Percentiles rank a stretch among this genome's conserved stretches.
Conservation (phyloP, 306 rosid genomes). For the Cicer arietinum region DNA sequence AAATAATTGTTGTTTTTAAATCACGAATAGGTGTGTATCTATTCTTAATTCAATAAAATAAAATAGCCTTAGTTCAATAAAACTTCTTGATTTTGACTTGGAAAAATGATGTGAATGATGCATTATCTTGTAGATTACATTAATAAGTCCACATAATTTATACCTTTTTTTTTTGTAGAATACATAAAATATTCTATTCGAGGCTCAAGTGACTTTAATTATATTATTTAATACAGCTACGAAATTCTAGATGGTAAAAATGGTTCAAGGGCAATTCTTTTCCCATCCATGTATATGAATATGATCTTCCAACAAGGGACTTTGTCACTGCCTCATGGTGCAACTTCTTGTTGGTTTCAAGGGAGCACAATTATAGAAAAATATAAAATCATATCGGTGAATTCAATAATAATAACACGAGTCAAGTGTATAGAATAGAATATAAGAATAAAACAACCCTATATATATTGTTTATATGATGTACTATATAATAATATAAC, state of each 20-base stretch:
- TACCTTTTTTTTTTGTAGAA: too few relatives aligned
- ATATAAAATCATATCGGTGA: conserved; percentile 47
- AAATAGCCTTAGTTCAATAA: neutral
- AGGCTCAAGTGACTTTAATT: neutral
- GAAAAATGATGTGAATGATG: neutral
- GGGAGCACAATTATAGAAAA: conserved; percentile 42
- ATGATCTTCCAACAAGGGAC: conserved; percentile 35
- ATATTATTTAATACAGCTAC: conserved; percentile 3
- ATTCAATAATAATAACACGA: conserved; percentile 46
- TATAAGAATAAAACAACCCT: conserved; percentile 1
- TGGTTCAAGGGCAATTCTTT: neutral
- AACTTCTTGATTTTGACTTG: conserved; percentile 11
- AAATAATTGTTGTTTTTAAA: neutral
- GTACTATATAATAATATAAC: conserved; percentile 31
- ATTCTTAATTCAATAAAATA: neutral
- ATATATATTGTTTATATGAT: conserved; percentile 28
- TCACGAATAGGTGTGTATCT: neutral
- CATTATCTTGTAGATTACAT: neutral
- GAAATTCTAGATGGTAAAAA: conserved; percentile 11
- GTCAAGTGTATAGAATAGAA: neutral
- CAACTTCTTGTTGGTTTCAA: conserved; percentile 51
- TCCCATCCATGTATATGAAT: neutral
- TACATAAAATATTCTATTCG: too few relatives aligned
- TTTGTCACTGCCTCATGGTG: conserved; percentile 47
- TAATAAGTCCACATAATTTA: neutral